A percentile compares a stretch with the other conserved stretches of the same genome.
These are phyloP conservation scores for Myriosclerotinia duriaeana DNA, from an alignment of 2,329 filamentous ascomycete genomes.

Conservation along the genomic window DNA sequence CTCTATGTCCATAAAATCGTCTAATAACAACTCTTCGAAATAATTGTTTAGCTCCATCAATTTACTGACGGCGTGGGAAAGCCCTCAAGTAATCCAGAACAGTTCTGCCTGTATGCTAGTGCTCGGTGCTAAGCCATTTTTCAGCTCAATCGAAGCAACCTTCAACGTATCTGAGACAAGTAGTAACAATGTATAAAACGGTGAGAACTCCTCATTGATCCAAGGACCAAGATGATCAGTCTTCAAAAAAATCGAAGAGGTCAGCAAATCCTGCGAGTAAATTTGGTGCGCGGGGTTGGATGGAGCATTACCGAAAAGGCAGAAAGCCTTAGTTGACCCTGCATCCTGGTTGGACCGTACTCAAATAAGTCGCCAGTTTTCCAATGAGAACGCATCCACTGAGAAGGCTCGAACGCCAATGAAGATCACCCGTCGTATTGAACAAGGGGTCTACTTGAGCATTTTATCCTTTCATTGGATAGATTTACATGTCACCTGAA, in stretches of 20 bases:
- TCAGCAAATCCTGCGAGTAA: not conserved
- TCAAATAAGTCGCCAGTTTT: conserved; percentile 4
- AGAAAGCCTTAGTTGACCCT: not conserved
- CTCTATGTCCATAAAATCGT: conserved; percentile 3
- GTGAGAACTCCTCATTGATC: too few species aligned
- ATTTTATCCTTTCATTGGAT: not conserved
- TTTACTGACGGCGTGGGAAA: not conserved
- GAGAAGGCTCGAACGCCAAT: not conserved
- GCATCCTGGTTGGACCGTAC: not conserved
- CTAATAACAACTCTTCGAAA: not conserved
- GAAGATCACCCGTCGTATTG: not conserved
- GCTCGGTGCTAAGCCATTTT: not conserved
- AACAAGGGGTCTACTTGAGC: not conserved
- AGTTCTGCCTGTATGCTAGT: not conserved
- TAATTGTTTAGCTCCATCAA: not conserved
- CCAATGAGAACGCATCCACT: not conserved
- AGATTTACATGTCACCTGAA: not conserved
- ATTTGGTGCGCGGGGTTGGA: not conserved
- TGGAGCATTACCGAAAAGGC: not conserved
- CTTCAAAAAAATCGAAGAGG: not conserved
- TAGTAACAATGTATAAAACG: conserved; percentile 11
- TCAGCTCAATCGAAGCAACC: not conserved
- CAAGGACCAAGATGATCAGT: too few species aligned
- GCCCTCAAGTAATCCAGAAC: not conserved
- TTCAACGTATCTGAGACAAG: not conserved